phyloP scores from a whole-genome alignment of 352 stramenopile genomes.

The Phytophthora cryptogea region DNA sequence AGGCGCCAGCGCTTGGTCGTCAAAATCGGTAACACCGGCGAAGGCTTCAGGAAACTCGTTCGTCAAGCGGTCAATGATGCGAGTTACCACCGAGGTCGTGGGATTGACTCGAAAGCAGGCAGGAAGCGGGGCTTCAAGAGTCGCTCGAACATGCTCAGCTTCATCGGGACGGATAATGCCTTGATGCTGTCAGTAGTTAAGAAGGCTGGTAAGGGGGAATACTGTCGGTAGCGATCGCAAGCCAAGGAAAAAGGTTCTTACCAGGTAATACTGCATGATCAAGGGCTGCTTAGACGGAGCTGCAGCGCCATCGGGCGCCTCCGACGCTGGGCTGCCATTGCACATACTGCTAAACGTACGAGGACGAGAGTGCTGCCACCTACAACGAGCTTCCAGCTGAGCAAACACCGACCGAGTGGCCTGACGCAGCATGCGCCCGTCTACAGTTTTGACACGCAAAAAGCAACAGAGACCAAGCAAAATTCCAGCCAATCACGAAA shows the following conservation, averaged over 20 bases:
- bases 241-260: constrained; percentile 14
- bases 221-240: background rate
- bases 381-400: constrained; percentile 6
- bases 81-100: constrained; percentile 23
- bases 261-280: constrained; percentile 77
- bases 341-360: constrained; percentile 15
- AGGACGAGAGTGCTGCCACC: constrained; percentile 11
- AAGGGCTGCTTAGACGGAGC: constrained; percentile 34
- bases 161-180: constrained; percentile 56
- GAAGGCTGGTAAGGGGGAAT: background rate
- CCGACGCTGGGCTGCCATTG: background rate
- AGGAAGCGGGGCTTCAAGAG: constrained; percentile 58
- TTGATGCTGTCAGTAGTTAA: constrained; percentile 45
- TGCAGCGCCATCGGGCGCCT: constrained; percentile 3
- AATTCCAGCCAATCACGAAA: constrained; percentile 34
- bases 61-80: constrained; percentile 54
- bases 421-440: constrained; percentile 19
- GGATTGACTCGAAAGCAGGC: constrained; percentile 78
- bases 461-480: constrained; percentile 24
- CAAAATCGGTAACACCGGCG: constrained; percentile 22
- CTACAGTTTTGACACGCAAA: constrained; percentile 6
- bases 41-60: constrained; percentile 55
- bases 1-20: constrained; percentile 39
- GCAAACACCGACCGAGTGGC: constrained; percentile 11
- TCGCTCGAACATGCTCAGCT: constrained; percentile 46